Base-by-base conservation (phyloP, 768 basidiomycete genomes). In the Cyclocybe cylindracea region DNA sequence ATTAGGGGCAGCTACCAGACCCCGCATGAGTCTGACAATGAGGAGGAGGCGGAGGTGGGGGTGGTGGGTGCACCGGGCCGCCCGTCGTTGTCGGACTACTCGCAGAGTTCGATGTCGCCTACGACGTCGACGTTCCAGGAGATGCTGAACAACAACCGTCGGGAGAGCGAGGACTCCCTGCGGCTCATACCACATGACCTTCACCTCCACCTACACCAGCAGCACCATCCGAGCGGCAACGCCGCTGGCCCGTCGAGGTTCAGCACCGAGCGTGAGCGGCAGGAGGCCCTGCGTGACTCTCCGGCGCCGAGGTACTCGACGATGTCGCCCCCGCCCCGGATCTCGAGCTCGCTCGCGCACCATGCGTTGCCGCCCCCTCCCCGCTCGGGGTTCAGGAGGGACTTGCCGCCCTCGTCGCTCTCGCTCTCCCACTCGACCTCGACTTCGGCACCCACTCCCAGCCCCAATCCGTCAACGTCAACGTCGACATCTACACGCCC, bases 41-140 rank as follows among this genome's bases (percentile, higher is more conserved):
- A 74, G 31, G 65, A 66, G 19, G 61, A 56, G 29, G 63, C 54
- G 2, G 70, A 83, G 46, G 70, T 71, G 31, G 86, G 85, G 2
- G 66, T 83, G 14, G 56, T 82, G 41, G 85, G 85, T 18, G 65
- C 79, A 57, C 76, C 67, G 13, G 77, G 73, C 56, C 76, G 85
- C 37, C 79, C 73, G 3, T 87, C 87, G 14, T 56, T 84, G 29
- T 88, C 87, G 10, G 80, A 84, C 48, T 86, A 86, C 64, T 85
- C 86, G 8, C 82, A 84, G 56, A 76, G 80, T 4, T 91, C 89
- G 7, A 45, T 62, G 40, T 71, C 71, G 8, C 89, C 89, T 1
- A 87, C 88, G 3, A 83, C 78, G 5, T 90, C 89, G n/a, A 87
- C 86, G n/a, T 91, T 91, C 69, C 80, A 82, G 24, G 87, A 89